Conservation (phyloP, 306 rosid genomes). For the Cicer bijugum region DNA sequence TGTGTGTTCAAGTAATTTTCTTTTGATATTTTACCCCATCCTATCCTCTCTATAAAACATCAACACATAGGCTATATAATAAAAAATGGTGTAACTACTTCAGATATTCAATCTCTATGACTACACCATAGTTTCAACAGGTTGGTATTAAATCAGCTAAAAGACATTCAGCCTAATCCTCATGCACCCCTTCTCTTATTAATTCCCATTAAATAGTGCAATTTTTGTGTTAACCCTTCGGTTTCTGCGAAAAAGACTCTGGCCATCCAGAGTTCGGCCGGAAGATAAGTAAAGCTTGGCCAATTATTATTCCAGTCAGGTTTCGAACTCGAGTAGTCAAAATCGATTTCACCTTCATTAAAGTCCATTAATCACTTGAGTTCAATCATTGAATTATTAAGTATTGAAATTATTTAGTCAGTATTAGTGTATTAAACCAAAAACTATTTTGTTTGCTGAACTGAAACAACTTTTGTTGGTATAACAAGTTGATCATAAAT, state of each 20-base stretch:
- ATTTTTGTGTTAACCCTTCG: no score
- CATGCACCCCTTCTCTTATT: neutral
- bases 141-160: neutral
- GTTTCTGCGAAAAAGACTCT: no score
- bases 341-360: no score
- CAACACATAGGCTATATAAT: neutral
- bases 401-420: no score
- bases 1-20: neutral
- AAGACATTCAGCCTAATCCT: constrained; percentile 5
- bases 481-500: constrained; percentile 17
- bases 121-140: neutral
- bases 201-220: neutral
- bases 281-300: no score
- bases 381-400: no score
- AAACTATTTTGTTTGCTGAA: neutral
- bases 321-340: no score
- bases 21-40: neutral
- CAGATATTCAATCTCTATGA: neutral
- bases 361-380: no score
- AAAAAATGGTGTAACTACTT: neutral
- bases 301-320: no score
- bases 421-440: no score
- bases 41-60: neutral
- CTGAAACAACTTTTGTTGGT: neutral
- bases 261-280: no score